Evolutionary conservation across 1,284 basidiomycete species (phyloP), one percentile per base, ranked within the genome.

Genomic region (Hemileia vastatrix): DNA sequence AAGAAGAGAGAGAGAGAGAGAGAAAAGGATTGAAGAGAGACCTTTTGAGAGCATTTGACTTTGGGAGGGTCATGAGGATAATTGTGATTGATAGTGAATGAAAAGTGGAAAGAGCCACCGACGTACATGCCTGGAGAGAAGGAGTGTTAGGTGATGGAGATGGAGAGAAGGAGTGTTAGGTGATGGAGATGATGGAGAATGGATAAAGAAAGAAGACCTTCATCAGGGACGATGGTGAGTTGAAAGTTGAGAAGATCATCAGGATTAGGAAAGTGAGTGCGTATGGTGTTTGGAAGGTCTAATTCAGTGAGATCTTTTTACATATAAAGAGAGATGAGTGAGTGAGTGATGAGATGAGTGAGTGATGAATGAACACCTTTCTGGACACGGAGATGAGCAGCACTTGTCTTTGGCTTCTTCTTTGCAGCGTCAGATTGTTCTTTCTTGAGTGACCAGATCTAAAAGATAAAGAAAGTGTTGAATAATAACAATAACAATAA

Each of bases 401-500:
- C 92, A 71, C 88, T 90, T 56, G 90, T 95, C 84, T 95, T 96
- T 51, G 92, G 91, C 81, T 87, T 90, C 83, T 85, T 93, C 85
- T 91, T 94, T 15, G 86, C 85, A 58, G 89, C 88, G 63, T 88
- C 88, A 75, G 93, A 88, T 80, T 93, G 88, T 72, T 84, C 88
- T 85, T 95, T 94, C 84, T 95, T 95, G 85, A 96, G 88, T 70
- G 85, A 89, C 87, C 92, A 95, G 73, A 96, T 94, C 92, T 96
- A 15, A n/a, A 36, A 47, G 9, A 11, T 13, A 31, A 36, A 15
- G 6, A 19, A 32, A 21, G 15, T 21, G 15, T n/a, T n/a, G n/a
- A n/a, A n/a, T n/a, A n/a, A n/a, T n/a, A n/a, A n/a, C n/a, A n/a
- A n/a, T n/a, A n/a, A n/a, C n/a, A n/a, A n/a, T n/a, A n/a, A n/a